Conservation (phyloP, 805 yeast species). For the Ogataea salicorniae region DNA sequence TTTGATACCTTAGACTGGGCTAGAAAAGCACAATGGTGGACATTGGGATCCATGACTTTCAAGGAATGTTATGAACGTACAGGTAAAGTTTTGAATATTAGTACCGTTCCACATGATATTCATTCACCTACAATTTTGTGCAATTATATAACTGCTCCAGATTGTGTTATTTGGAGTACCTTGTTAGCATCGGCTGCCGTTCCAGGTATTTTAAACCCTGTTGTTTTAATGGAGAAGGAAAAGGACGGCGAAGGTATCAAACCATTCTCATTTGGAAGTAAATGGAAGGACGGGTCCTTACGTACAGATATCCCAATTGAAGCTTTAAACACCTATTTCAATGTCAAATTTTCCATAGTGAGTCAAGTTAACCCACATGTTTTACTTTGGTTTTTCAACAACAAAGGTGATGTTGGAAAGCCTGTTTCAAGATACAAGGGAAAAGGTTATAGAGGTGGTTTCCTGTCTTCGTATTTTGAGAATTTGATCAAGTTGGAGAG, state of each 20-base stretch:
- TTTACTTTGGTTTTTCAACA: conserved; percentile 68
- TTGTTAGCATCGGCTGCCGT: conserved; percentile 76
- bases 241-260: conserved; percentile 32
- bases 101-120: conserved; percentile 79
- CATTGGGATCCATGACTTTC: conserved; percentile 67
- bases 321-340: conserved; percentile 67
- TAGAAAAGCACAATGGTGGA: conserved; percentile 59
- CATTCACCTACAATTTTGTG: conserved; percentile 77
- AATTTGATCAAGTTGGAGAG: conserved; percentile 67
- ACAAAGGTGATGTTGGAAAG: conserved; percentile 74
- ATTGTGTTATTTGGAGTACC: conserved; percentile 78
- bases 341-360: conserved; percentile 70
- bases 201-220: conserved; percentile 78
- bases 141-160: conserved; percentile 71
- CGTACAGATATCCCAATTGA: conserved; percentile 76
- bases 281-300: conserved; percentile 76
- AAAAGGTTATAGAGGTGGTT: conserved; percentile 68
- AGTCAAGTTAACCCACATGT: conserved; percentile 84
- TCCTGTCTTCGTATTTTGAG: conserved; percentile 65
- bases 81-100: conserved; percentile 64
- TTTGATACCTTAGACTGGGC: conserved; percentile 79
- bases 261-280: conserved; percentile 70
- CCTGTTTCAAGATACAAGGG: conserved; percentile 62
- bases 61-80: conserved; percentile 64
- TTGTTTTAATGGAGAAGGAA: conserved; percentile 62